These are phyloP conservation scores for Fusarium sp. DNA, from an alignment of 2,329 filamentous ascomycete species.

Conservation along the genomic window DNA sequence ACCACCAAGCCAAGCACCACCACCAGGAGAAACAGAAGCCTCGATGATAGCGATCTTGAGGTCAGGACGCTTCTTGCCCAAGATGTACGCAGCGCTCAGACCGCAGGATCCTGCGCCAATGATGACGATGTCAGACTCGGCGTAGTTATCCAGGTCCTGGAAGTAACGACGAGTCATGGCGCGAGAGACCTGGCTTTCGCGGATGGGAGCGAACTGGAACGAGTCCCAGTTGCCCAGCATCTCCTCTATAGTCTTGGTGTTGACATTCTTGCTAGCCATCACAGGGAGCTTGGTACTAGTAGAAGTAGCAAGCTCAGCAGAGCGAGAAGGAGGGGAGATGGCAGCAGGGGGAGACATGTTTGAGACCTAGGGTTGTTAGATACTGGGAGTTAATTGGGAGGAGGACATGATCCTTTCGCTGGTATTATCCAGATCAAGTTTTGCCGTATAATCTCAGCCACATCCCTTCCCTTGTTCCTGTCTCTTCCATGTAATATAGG, in stretches of 20 bases:
- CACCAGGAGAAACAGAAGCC: conserved; percentile 86
- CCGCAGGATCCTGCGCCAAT: conserved; percentile 91
- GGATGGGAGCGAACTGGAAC: conserved; percentile 87
- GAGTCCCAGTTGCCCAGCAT: conserved; percentile 82
- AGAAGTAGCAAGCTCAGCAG: conserved; percentile 57
- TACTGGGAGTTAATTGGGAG: conserved; percentile 53
- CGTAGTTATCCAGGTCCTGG: conserved; percentile 85
- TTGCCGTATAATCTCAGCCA: conserved; percentile 89
- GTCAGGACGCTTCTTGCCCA: conserved; percentile 86
- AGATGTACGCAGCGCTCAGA: conserved; percentile 84
- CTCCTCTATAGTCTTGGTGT: conserved; percentile 47
- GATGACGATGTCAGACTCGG: conserved; percentile 94
- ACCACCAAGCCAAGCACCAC: conserved; percentile 91
- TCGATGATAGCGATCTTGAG: conserved; percentile 93
- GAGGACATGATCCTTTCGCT: conserved; percentile 99
- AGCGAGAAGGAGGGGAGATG: conserved; percentile 67
- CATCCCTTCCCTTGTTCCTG: conserved; percentile 37
- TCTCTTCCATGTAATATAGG: neutral
- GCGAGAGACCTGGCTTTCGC: conserved; percentile 90
- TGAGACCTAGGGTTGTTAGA: conserved; percentile 48
- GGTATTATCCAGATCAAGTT: conserved; percentile 99
- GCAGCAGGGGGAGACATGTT: conserved; percentile 78
- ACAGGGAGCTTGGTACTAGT: conserved; percentile 37
- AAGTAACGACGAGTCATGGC: conserved; percentile 97
- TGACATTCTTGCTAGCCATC: conserved; percentile 43